phyloP scores from a whole-genome alignment of 2,329 filamentous ascomycete genomes.

The Furcasterigmium furcatum region DNA sequence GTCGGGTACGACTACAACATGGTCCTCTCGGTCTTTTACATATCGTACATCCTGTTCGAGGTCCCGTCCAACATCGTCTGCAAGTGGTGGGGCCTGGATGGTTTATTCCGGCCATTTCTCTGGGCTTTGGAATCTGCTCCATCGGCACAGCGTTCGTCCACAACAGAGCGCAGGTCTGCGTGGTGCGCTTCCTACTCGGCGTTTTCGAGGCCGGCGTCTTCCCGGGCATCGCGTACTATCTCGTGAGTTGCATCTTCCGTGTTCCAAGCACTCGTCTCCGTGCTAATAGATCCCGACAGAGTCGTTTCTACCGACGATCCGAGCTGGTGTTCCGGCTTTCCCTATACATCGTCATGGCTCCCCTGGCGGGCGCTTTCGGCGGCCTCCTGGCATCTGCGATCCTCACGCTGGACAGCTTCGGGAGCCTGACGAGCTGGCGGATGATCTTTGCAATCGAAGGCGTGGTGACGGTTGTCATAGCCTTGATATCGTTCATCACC shows the following conservation, averaged over 20 bases:
- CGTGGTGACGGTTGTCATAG: too few species aligned
- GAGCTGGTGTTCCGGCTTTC: conserved; percentile 44
- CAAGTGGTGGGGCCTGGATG: conserved; percentile 34
- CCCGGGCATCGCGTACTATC: conserved; percentile 37
- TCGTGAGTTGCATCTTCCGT: too few species aligned
- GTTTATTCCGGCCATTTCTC: conserved; percentile 31
- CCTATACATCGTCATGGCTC: conserved; percentile 37
- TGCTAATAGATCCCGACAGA: too few species aligned
- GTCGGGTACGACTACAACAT: conserved; percentile 39
- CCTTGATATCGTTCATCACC: conserved; percentile 58
- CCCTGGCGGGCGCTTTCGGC: conserved; percentile 38
- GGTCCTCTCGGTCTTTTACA: conserved; percentile 30
- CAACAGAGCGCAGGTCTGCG: conserved; percentile 26
- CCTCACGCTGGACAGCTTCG: conserved; percentile 53
- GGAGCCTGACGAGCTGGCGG: conserved; percentile 54
- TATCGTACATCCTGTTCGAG: too few species aligned
- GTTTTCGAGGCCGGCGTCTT: conserved; percentile 33
- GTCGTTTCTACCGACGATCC: conserved; percentile 45
- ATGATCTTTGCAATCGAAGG: conserved; percentile 71
- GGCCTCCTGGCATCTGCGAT: conserved; percentile 47
- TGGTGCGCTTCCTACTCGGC: conserved; percentile 33
- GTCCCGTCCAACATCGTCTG: conserved; percentile 43
- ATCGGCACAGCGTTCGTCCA: conserved; percentile 34
- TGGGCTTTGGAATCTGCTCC: conserved; percentile 34
- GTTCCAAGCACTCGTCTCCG: too few species aligned